Evolutionary conservation across 106 monocot genomes (phyloP), one percentile per base, ranked within the genome.

Genomic region (Acanthochlamys bracteata): DNA sequence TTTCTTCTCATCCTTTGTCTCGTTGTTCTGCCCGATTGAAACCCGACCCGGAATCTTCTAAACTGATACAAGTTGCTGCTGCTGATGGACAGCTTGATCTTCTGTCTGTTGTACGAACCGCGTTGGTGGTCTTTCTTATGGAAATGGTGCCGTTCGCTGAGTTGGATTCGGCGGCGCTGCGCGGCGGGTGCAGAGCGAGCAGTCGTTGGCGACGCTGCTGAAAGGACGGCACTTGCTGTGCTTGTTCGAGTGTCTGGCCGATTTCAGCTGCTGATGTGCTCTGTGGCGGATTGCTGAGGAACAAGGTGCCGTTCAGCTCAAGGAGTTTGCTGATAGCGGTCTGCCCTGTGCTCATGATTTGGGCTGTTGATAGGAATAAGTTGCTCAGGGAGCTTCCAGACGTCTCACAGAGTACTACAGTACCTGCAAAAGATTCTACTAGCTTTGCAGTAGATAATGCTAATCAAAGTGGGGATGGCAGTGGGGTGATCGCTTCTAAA

Each of bases 361-460:
- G 88, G 81, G 79, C 69, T 15, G 92, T 99, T 54, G 89, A 99
- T 61, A 53, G 98, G 40, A 85, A 71, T 42, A 85, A 89, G 60
- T 76, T 99, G 0, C 75, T 92, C 9, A 99, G 86, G 65, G 98
- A 99, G 64, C 81, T 99, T 17, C 92, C 92, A 0, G 98, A 99
- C 69, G 79, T 72, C 33, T 67, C 89, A 21, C 83, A 86, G 68
- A 49, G 49, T 4, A 74, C 55, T 19, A 66, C 53, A 25, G 69
- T 66, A 33, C 51, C 49, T 11, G 59, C 55, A 11, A 42, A 41
- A 23, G 42, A 24, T 20, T 70, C 78, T 41, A 27, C 59, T 8
- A 55, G 42, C 68, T 42, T 61, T 39, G 60, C 41, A 22, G 49
- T 12, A 1, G 80, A 77, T 42, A 71, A 24, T 33, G 67, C 27